Evolutionary conservation across 345 rosid genomes (phyloP), one percentile per base, ranked within the genome.

Genomic region (Xanthoceras sorbifolium): DNA sequence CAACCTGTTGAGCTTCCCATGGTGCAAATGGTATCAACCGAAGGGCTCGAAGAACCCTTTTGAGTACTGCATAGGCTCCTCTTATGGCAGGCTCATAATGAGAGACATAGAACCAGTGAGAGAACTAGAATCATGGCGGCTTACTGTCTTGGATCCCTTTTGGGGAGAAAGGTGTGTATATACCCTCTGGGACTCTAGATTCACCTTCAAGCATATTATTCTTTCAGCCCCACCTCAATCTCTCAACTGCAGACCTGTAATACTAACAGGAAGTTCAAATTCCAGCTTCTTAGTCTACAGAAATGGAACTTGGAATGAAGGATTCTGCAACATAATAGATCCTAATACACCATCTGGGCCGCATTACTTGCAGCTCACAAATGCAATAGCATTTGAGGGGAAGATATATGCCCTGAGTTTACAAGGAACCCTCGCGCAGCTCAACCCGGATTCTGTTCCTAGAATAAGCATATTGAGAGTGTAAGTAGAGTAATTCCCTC

Each of bases 401-500:
- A 71, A 34, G 25, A 72, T 59, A 0, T 15, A 36, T 15, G 75
- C 54, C 22, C n/a, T 22, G 28, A 52, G 63, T 40, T 52, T 50
- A 61, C 73, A 55, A 22, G 64, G 29, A 71, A 71, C 64, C n/a
- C n/a, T 54, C 20, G n/a, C 0, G 63, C 48, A 9, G 73, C 59
- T 69, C 25, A 2, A 67, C 18, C 42, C 12, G 1, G 28, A 69
- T 54, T 54, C 74, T 9, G 5, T 6, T 54, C 75, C 64, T 14
- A 10, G 8, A 42, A 55, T 72, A 34, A 25, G 48, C 46, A 23
- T 26, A 38, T 5, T 29, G 38, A 7, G 67, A 3, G 57, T 6
- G 12, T 15, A 18, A 59, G 63, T n/a, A 59, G 36, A 72, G 66
- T 67, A 72, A 72, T 55, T 26, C 54, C 54, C 54, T 38, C 55